phyloP scores from a whole-genome alignment of 768 basidiomycete genomes.

The Termitomyces heimii region DNA sequence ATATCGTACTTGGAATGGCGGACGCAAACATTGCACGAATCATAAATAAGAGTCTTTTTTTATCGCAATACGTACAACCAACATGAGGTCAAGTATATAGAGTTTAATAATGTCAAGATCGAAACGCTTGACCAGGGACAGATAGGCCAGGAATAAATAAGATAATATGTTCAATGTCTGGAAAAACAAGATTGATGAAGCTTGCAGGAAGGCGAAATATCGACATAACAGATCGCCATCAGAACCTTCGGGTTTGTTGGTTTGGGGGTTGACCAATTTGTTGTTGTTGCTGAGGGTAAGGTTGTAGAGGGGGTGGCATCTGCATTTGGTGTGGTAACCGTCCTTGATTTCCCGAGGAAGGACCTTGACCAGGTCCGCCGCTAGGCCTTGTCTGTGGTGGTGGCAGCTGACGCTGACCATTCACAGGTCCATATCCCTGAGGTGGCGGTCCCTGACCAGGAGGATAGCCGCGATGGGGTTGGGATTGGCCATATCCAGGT shows the following conservation, averaged over 20 bases:
- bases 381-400: slow-evolving; percentile 17
- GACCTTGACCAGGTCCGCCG: slow-evolving; percentile 14
- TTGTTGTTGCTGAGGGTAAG: slow-evolving; percentile 18
- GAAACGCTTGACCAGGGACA: neutral
- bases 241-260: slow-evolving; percentile 25
- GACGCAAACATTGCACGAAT: neutral
- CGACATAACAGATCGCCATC: neutral
- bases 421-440: slow-evolving; percentile 25
- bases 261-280: slow-evolving; percentile 22
- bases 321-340: slow-evolving; percentile 24
- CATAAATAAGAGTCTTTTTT: neutral
- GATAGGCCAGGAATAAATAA: neutral
- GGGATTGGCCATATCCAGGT: slow-evolving; percentile 20
- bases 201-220: slow-evolving; percentile 2
- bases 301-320: slow-evolving; percentile 16
- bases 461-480: slow-evolving; percentile 20
- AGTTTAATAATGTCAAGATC: neutral
- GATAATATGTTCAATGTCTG: neutral
- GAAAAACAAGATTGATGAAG: neutral
- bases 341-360: slow-evolving; percentile 24
- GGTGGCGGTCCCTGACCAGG: slow-evolving; percentile 33
- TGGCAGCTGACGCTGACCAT: slow-evolving; percentile 20
- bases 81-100: neutral
- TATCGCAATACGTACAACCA: neutral
- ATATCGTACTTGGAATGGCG: neutral